Percentiles rank a stretch among this genome's conserved stretches.
These are phyloP conservation scores for Cochlearia excelsa DNA, from an alignment of 345 rosid genomes.

Conservation along the genomic window DNA sequence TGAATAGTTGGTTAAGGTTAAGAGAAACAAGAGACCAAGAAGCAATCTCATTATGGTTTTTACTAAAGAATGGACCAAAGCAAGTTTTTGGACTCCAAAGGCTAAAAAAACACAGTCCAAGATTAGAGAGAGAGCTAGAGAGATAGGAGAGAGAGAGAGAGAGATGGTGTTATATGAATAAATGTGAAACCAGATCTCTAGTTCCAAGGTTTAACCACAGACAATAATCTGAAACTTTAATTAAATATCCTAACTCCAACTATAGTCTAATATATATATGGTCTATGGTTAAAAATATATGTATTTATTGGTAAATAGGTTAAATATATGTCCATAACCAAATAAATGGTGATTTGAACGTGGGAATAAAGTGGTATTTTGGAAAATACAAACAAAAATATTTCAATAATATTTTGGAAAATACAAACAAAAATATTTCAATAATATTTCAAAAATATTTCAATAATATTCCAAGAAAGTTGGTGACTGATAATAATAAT, in stretches of 20 bases:
- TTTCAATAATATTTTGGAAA: not conserved
- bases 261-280: not conserved
- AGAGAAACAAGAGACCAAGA: constrained; percentile 47
- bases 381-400: not conserved
- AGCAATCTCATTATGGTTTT: constrained; percentile 54
- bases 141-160: not conserved
- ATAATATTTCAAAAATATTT: no score
- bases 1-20: constrained; percentile 54
- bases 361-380: constrained; percentile 5
- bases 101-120: constrained; percentile 20
- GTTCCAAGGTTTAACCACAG: constrained; percentile 38
- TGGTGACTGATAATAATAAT: not conserved
- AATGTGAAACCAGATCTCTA: constrained; percentile 27
- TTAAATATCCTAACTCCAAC: not conserved
- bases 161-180: constrained; percentile 14
- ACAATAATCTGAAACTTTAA: constrained; percentile 24
- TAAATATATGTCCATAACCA: no score
- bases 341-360: constrained; percentile 20
- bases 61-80: not conserved
- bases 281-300: constrained; percentile 11
- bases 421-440: no score
- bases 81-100: not conserved
- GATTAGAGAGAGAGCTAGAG: constrained; percentile 11
- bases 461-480: not conserved
- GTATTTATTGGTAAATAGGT: no score